Base-by-base conservation (phyloP, 768 basidiomycete species). In the Baorangia bicolor region DNA sequence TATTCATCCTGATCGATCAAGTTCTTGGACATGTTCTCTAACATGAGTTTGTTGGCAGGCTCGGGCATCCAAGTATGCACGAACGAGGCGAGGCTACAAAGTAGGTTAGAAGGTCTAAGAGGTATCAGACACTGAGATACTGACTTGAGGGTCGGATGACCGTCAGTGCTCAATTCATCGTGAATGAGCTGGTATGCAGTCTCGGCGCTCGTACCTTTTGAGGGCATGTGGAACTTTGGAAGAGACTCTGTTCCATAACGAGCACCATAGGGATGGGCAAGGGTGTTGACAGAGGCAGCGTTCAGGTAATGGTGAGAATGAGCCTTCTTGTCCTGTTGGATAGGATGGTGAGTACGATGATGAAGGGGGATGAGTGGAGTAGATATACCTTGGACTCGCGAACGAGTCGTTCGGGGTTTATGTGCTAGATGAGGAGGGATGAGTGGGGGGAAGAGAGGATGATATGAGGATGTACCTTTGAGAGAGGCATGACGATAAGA, bases 1-100 rank as follows among this genome's bases (percentile, higher is more conserved):
- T 87, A 88, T 64, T 88, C 87, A 56, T 87, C 86, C 59, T 82
- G 79, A 64, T 87, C 86, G 35, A 86, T 85, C 31, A 87, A 69
- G 66, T 88, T 88, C 70, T 87, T 87, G 64, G 76, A 75, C 53
- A 86, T 75, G 65, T 86, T 86, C 70, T 87, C 86, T 51, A 76
- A 57, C 78, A 86, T 82, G 51, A 87, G 77, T 59, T 78, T 79
- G 57, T 81, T 70, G 25, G 77, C 82, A 38, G 75, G 61, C 11
- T 74, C 72, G 30, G 81, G 78, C 81, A 84, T 84, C 80, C 81
- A 85, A 2, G 86, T 87, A 49, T 84, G 77, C 9, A 88, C 86
- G 58, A 88, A 86, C 18, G 83, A 84, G 0, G 86, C 85, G 14
- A 88, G 74, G 69, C 72, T 72, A 42, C 3, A 31, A 33, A 35